These are phyloP conservation scores for Poronia punctata DNA, from an alignment of 495 filamentous ascomycete species.

Conservation along the genomic window DNA sequence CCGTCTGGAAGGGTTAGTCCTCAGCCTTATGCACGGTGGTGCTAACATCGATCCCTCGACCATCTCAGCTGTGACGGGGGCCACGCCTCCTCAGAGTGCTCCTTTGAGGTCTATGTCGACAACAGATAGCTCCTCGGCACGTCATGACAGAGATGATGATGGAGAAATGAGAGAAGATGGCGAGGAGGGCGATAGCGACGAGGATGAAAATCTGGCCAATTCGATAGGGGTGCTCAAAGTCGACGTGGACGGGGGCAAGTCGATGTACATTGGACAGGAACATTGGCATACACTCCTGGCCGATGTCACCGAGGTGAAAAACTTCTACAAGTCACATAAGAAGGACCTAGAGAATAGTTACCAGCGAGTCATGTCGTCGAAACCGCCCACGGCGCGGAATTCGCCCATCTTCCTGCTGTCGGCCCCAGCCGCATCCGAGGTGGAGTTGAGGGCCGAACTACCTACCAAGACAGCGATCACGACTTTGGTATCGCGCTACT, in stretches of 20 bases:
- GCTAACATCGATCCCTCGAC: conserved; percentile 37
- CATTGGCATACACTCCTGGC: conserved; percentile 86
- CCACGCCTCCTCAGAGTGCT: conserved; percentile 44
- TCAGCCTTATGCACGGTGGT: conserved; percentile 94
- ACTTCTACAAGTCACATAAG: conserved; percentile 62
- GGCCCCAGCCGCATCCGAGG: conserved; percentile 57
- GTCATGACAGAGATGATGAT: conserved; percentile 54
- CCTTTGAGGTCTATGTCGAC: conserved; percentile 58
- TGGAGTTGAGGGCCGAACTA: conserved; percentile 71
- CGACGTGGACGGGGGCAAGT: conserved; percentile 68
- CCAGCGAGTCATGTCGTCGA: conserved; percentile 58
- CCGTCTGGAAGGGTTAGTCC: conserved; percentile 85
- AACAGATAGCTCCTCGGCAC: conserved; percentile 56
- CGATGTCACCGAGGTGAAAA: conserved; percentile 91
- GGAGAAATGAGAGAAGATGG: conserved; percentile 39
- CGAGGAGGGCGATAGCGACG: conserved; percentile 68
- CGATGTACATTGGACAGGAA: conserved; percentile 77
- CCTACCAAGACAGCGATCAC: conserved; percentile 76
- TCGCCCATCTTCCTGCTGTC: conserved; percentile 71
- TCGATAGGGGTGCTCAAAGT: conserved; percentile 88
- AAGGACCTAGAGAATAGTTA: conserved; percentile 51
- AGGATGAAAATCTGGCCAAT: conserved; percentile 70
- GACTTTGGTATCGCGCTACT: conserved; percentile 69
- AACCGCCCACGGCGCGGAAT: conserved; percentile 48
- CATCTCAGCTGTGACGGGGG: conserved; percentile 19